Base-by-base conservation (phyloP, 2,329 filamentous ascomycete genomes). In the Stachybotrys chartarum region DNA sequence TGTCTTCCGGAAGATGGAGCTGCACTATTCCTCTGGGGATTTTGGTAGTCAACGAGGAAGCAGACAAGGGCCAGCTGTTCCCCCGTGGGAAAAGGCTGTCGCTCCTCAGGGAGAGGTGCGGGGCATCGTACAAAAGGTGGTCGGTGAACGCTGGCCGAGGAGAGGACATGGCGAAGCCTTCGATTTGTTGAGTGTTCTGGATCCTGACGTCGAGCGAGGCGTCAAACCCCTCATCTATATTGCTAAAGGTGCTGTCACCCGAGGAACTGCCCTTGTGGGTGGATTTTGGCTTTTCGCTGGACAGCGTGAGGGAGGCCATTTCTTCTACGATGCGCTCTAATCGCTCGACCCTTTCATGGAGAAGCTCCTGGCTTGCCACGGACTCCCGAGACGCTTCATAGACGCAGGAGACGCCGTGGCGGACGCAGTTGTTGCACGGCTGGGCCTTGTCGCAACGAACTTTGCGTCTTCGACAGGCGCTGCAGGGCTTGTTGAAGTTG, bases 401-500 rank as follows among this genome's bases (percentile, higher is more conserved):
- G 46, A 60, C 57, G 45, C 58, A 60, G 12, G 54, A 52, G 17
- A 60, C 58, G 18, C 57, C 46, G 47, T 60, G 58, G 50, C 58
- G 57, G 52, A 57, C 54, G 30, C 58, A 60, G 39, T 60, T 60
- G 53, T 58, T 60, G 58, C 58, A 60, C 30, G 58, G 58, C 50
- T 60, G 57, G 32, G 58, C 53, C 52, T 60, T 60, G 55, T 60
- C 58, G 44, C 58, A 60, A 30, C 55, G 55, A 7, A 60, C 58
- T 35, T 60, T 60, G 52, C 58, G 58, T 30, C 58, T 54, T n/a
- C 58, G 57, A 30, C 58, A 60, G 53, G 58, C 58, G 49, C 58
- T 60, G 57, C 58, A 60, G 54, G 58, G 58, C 57, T 59, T 58
- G 55, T 60, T 60, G 51, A 60, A 60, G 53, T 60, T 60, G 55